A percentile compares a stretch with the other conserved stretches of the same genome.
These are phyloP conservation scores for Brettanomyces anomalus DNA, from an alignment of 805 yeast genomes.

Conservation along the genomic window DNA sequence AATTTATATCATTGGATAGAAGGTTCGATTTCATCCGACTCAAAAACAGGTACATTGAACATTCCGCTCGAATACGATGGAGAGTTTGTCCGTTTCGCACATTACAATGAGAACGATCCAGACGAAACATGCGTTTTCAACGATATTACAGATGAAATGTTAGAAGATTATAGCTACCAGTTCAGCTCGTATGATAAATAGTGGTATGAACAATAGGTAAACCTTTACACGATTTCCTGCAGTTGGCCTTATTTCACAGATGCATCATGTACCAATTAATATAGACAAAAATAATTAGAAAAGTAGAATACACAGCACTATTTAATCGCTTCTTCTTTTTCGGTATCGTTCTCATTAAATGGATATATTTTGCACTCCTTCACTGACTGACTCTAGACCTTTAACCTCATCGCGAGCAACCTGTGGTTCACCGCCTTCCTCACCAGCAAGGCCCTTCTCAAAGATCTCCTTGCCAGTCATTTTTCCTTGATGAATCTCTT, in stretches of 20 bases:
- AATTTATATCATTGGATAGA: background rate
- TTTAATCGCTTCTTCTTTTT: too few relatives aligned
- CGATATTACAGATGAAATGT: slow-evolving; percentile 18
- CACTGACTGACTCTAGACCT: slow-evolving; percentile 10
- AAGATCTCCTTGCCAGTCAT: slow-evolving; percentile 85
- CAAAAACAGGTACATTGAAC: background rate
- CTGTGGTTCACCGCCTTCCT: slow-evolving; percentile 36
- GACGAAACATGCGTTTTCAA: slow-evolving; percentile 8
- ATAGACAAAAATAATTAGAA: too few relatives aligned
- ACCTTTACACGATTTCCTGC: too few relatives aligned
- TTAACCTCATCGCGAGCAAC: slow-evolving; percentile 20
- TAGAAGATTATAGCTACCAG: slow-evolving; percentile 5
- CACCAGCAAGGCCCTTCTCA: slow-evolving; percentile 78
- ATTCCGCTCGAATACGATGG: background rate
- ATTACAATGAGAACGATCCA: slow-evolving; percentile 12
- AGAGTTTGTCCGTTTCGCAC: background rate
- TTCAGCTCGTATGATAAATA: slow-evolving; percentile 3
- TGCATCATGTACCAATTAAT: too few relatives aligned
- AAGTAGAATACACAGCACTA: too few relatives aligned
- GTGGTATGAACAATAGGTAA: too few relatives aligned
- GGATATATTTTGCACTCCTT: slow-evolving; percentile 8
- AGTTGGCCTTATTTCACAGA: too few relatives aligned
- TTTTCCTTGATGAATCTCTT: slow-evolving; percentile 61
- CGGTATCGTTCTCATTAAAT: background rate
- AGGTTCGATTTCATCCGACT: background rate